Evolutionary conservation across 1,284 basidiomycete species (phyloP).

Genomic region (Rhodotorula sp.): DNA sequence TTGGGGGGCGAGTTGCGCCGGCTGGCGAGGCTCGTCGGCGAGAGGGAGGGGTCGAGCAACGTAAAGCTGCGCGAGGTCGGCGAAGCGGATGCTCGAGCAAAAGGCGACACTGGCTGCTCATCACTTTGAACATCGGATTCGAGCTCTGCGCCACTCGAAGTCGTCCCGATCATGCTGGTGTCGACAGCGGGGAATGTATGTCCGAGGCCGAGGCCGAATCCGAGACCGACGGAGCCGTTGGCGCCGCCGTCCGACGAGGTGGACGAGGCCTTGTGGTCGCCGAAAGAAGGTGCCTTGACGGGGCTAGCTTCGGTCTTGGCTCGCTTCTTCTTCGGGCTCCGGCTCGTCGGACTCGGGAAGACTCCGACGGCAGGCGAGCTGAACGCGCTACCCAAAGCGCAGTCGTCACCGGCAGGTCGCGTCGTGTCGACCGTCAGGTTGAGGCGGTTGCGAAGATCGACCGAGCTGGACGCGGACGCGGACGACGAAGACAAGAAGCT

Average conservation of each 20-base stretch:
- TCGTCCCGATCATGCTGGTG: no score
- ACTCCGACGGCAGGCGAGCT: conserved; percentile 21
- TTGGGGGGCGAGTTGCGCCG: conserved; percentile 6
- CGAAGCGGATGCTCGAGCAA: background rate
- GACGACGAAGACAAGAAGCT: conserved; percentile 7
- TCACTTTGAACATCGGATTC: no score
- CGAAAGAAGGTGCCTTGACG: background rate
- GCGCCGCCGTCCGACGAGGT: background rate
- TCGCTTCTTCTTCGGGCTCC: conserved; percentile 28
- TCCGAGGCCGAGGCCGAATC: background rate
- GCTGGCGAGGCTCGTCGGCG: background rate
- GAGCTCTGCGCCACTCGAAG: background rate
- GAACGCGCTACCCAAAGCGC: conserved; percentile 33
- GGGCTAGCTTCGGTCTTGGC: conserved; percentile 11
- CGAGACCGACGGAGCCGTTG: background rate
- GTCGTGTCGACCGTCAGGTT: conserved; percentile 9
- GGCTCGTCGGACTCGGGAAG: conserved; percentile 23
- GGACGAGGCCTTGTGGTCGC: background rate
- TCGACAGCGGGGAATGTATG: background rate
- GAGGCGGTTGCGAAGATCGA: background rate
- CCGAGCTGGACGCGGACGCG: background rate
- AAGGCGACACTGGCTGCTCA: background rate
- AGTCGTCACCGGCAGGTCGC: background rate
- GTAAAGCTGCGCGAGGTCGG: conserved; percentile 8
- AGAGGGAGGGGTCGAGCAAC: conserved; percentile 14